Base-by-base conservation (phyloP, 2,329 filamentous ascomycete genomes). In the Knufia petricola region DNA sequence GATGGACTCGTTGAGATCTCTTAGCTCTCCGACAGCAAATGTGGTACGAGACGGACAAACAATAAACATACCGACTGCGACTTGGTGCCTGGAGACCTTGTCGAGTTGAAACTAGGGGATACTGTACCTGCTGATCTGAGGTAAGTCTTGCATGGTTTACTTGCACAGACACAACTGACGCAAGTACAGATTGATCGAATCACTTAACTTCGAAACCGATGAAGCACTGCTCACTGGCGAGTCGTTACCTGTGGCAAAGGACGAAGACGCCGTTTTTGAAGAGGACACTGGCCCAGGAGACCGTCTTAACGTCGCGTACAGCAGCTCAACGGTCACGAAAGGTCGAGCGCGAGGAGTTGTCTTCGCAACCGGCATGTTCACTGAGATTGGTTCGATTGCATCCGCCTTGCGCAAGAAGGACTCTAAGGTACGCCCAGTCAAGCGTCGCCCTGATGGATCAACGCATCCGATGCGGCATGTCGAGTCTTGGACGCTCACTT, bases 361-460 rank as follows among this genome's bases (percentile, higher is more conserved):
- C 10, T 75, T 78, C 55, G 74, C 75, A 15, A 81, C 76, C 15
- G 79, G 72, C 15, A 78, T 78, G 71, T 43, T 30, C 34, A 51
- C 77, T 23, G 78, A 81, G 60, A 78, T 83, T 42, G 79, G 79
- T 31, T 76, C 76, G 32, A 85, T 85, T 52, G 81, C 81, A 1
- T 69, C 69, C 50, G 68, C 77, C 28, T 74, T 89, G 39, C 79
- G 81, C 46, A 76, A 78, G 23, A 74, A 74, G 53, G 74, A 77
- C 50, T 76, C 69, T 45, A 73, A 67, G 53, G 64, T 65, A 36
- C 71, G 75, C 1, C 69, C 64, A 0, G 73, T 78, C 37, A 75
- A 76, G 66, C 70, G 72, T 40, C 70, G 71, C 36, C 64, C 71
- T 2, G 63, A 70, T 60, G 61, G 73, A 64, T 57, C 71, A 67